phyloP scores from a whole-genome alignment of 805 yeast genomes.

The Starmera pachycereana region DNA sequence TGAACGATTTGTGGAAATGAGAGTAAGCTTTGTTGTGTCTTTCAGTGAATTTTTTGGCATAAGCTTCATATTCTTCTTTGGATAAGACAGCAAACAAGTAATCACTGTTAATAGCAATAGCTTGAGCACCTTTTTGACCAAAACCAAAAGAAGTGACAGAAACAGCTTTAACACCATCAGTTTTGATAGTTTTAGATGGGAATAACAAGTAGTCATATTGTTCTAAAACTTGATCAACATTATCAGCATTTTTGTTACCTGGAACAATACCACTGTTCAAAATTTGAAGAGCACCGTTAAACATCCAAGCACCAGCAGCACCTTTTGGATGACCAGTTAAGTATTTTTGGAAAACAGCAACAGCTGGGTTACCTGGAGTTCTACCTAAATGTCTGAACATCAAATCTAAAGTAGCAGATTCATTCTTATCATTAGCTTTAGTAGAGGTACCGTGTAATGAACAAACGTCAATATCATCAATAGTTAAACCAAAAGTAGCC shows the following conservation, averaged over 20 bases:
- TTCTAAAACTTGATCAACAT: constrained; percentile 75
- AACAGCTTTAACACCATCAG: constrained; percentile 96
- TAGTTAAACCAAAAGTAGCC: constrained; percentile 84
- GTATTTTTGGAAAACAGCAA: constrained; percentile 98
- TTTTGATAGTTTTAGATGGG: constrained; percentile 89
- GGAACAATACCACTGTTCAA: constrained; percentile 91
- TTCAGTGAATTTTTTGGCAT: constrained; percentile 56
- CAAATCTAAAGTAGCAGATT: constrained; percentile 77
- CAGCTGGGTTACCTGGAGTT: constrained; percentile 93
- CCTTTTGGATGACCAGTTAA: constrained; percentile 99
- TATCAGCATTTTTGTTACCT: constrained; percentile 98
- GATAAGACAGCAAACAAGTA: constrained; percentile 81
- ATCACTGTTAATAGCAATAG: constrained; percentile 84
- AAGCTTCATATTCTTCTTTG: constrained; percentile 58
- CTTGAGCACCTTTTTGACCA: constrained; percentile 99
- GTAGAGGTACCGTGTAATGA: constrained; percentile 99
- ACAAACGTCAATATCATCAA: constrained; percentile 93
- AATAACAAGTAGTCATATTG: constrained; percentile 81
- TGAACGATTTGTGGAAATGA: constrained; percentile 91
- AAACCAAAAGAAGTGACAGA: constrained; percentile 97
- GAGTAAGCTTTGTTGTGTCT: constrained; percentile 89
- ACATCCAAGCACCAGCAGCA: constrained; percentile 99
- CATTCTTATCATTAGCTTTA: constrained; percentile 97
- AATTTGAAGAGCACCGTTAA: constrained; percentile 95
- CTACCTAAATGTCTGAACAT: constrained; percentile 97